Evolutionary conservation across 495 filamentous ascomycete genomes (phyloP).

Genomic region (Aspergillus bertholletiae): DNA sequence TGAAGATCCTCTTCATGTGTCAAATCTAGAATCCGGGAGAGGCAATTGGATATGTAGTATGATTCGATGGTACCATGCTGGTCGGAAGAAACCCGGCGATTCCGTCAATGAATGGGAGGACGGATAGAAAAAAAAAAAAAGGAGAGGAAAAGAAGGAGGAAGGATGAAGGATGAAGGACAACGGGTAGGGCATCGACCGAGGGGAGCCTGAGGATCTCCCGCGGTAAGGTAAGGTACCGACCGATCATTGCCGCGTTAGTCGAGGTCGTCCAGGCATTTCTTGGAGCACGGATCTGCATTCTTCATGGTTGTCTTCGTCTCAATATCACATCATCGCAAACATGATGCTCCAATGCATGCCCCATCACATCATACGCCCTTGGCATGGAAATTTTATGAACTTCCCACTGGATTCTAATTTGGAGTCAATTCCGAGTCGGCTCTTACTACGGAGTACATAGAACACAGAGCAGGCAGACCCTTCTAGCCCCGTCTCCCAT

Average conservation of each 20-base stretch:
- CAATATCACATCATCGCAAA: not conserved
- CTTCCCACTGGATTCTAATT: not conserved
- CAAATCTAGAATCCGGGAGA: not conserved
- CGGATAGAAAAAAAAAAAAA: not conserved
- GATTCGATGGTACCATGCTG: not conserved
- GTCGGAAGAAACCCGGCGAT: not conserved
- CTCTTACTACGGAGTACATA: too few relatives aligned
- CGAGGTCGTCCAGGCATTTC: not conserved
- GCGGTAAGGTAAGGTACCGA: not conserved
- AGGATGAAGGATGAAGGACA: not conserved
- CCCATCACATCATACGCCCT: too few relatives aligned
- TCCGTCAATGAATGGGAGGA: not conserved
- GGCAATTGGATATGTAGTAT: not conserved
- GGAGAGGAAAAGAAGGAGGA: not conserved
- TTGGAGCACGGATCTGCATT: slow-evolving; percentile 1
- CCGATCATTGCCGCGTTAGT: not conserved
- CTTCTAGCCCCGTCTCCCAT: not conserved
- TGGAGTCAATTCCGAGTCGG: not conserved
- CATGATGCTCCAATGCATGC: not conserved
- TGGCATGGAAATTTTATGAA: not conserved
- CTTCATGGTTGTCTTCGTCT: not conserved
- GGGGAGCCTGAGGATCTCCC: slow-evolving; percentile 1
- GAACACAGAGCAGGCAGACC: not conserved
- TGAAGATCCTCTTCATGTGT: not conserved
- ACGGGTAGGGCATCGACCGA: not conserved